Base-by-base conservation (phyloP, 768 basidiomycete genomes). In the Calvatia gigantea region DNA sequence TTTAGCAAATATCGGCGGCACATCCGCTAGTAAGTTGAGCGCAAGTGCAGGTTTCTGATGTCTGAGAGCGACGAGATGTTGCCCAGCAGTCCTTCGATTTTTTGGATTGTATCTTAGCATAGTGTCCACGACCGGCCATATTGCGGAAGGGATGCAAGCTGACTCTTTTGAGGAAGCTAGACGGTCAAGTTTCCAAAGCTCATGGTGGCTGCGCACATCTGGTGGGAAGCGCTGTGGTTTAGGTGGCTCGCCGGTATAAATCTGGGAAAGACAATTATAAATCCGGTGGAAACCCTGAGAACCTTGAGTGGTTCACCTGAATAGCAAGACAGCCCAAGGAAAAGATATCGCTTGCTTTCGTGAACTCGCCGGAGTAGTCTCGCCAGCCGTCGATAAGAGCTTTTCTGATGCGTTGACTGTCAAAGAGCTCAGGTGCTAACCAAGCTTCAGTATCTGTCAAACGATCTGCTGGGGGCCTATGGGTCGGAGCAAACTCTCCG, bases 291-390 rank as follows among this genome's bases (percentile, higher is more conserved):
- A 35, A 21, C 8, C 15, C 37, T 25, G 25, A 39, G 19, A 42
- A 23, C 12, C 33, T 2, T 29, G 14, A 31, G 4, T 14, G 33
- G 49, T 17, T 51, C 31, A 67, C 64, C 54, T 65, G 62, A 28
- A 64, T 48, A 27, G 58, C 58, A 31, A 61, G 61, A 6, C 61
- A 61, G 9, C 60, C 65, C n/a, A 67, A 43, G 0, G 64, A 62
- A 43, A 64, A 67, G 15, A 67, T 56, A 53, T 67, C 65, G 41
- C 65, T 64, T 21, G 59, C 62, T 38, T 52, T 43, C 28, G 56
- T 62, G 42, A 61, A 67, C 45, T 67, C 65, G 31, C 65, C 65
- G n/a, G 55, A 19, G 50, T 67, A 67, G 21, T 58, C 60, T 37
- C 64, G 46, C 51, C 65, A 67, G 28, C 61, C 59, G 29, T 67